Evolutionary conservation across 2,329 filamentous ascomycete species (phyloP).

Genomic region (Stachybotrys chartarum): DNA sequence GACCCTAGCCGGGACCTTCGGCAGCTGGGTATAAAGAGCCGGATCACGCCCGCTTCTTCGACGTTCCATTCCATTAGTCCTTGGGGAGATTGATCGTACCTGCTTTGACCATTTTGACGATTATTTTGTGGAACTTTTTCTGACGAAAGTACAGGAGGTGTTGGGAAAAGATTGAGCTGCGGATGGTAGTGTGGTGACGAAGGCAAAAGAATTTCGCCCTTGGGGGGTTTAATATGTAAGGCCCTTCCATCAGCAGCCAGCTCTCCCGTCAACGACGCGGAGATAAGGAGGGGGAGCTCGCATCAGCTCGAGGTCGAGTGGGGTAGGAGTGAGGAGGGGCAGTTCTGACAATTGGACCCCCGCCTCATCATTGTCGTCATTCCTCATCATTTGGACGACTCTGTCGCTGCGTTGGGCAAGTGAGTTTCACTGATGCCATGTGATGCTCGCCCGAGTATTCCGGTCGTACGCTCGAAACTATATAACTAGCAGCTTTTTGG

Average conservation of each 20-base stretch:
- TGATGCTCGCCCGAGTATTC: too few relatives aligned
- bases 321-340: background rate
- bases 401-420: background rate
- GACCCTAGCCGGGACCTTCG: conserved; percentile 11
- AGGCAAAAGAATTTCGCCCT: background rate
- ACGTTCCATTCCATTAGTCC: background rate
- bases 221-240: background rate
- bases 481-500: too few relatives aligned
- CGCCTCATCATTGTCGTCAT: background rate
- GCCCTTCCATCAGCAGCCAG: background rate
- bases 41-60: conserved; percentile 6
- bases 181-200: background rate
- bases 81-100: conserved; percentile 49
- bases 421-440: too few relatives aligned
- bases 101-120: conserved; percentile 96
- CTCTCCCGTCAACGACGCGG: background rate
- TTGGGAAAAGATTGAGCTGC: background rate
- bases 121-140: conserved; percentile 21
- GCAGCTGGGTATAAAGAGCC: conserved; percentile 18
- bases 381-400: background rate
- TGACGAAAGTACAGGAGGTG: background rate
- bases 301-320: background rate
- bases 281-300: background rate
- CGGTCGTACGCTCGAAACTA: too few relatives aligned
- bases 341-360: background rate